Conservation (phyloP, 345 rosid genomes). For the Mangifera indica region DNA sequence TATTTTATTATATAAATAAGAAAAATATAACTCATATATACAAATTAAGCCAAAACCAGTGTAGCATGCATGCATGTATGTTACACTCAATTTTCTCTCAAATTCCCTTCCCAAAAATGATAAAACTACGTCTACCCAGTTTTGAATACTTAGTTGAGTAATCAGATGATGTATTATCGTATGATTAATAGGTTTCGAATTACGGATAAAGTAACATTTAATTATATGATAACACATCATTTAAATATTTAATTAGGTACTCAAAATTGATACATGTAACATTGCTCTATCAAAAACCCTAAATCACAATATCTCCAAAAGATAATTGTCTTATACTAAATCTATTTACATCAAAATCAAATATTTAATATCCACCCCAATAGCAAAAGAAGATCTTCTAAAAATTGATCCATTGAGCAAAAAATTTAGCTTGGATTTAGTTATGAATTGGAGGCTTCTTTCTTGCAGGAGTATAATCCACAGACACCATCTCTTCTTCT, state of each 20-base stretch:
- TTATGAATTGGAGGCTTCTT: conserved; percentile 69
- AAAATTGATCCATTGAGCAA: background rate
- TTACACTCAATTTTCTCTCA: background rate
- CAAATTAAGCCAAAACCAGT: background rate
- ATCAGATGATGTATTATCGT: too few relatives aligned
- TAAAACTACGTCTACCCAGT: too few relatives aligned
- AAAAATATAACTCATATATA: background rate
- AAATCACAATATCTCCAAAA: background rate
- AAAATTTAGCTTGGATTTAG: conserved; percentile 2
- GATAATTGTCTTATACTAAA: background rate
- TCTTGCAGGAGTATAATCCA: conserved; percentile 62
- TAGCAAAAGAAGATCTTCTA: too few relatives aligned
- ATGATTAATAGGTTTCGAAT: too few relatives aligned
- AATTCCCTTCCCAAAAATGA: background rate
- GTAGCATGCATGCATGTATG: background rate
- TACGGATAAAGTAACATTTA: too few relatives aligned
- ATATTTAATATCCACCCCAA: too few relatives aligned
- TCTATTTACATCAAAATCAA: background rate
- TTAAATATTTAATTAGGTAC: too few relatives aligned
- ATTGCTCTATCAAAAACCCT: background rate
- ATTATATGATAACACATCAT: too few relatives aligned
- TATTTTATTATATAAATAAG: background rate
- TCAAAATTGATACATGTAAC: too few relatives aligned
- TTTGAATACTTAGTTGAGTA: too few relatives aligned
- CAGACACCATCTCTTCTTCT: conserved; percentile 35